Base-by-base conservation (phyloP, 805 yeast genomes). In the Lachancea lanzarotensis region DNA sequence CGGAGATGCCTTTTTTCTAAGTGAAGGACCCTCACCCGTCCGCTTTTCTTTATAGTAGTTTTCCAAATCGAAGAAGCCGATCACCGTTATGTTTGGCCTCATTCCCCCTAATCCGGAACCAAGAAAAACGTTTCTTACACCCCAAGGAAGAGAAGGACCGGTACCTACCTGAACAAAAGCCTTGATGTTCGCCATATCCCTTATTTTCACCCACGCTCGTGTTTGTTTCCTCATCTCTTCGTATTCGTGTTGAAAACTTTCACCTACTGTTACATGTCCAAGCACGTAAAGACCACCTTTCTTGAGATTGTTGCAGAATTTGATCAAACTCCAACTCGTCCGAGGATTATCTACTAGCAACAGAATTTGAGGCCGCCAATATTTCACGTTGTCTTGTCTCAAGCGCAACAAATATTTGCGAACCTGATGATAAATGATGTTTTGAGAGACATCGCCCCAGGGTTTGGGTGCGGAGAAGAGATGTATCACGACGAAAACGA, bases 31-130 rank as follows among this genome's bases (percentile, higher is more conserved):
- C 13, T 18, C 18, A 15, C 9, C 26, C 25, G 12, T 37, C n/a
- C 35, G 38, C 20, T 40, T 45, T 45, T 31, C 35, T 9, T 31
- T 30, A 20, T 42, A 31, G 47, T 64, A 66, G 29, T 60, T 63
- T 7, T 62, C 65, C 48, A 82, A 70, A 58, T 91, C 95, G 54
- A 82, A 86, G 57, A 89, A 89, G 0, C 98, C 98, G 27, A 93
- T 49, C 0, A 93, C 95, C 0, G 96, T 87, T 42, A 93, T 90
- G 59, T 93, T 93, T 1, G 98, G 98, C 56, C 79, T 83, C 98
- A 93, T 93, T 11, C 96, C 97, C 7, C 99, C 99, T n/a, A 93
- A 70, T 0, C 99, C 99, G 2, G 95, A 84, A 0, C 97, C 97
- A 48, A 91, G 63, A 47, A 78, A 89, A 9, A 93, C 89, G 60